Base-by-base conservation (phyloP, 495 filamentous ascomycete species). In the Tuber magnatum region DNA sequence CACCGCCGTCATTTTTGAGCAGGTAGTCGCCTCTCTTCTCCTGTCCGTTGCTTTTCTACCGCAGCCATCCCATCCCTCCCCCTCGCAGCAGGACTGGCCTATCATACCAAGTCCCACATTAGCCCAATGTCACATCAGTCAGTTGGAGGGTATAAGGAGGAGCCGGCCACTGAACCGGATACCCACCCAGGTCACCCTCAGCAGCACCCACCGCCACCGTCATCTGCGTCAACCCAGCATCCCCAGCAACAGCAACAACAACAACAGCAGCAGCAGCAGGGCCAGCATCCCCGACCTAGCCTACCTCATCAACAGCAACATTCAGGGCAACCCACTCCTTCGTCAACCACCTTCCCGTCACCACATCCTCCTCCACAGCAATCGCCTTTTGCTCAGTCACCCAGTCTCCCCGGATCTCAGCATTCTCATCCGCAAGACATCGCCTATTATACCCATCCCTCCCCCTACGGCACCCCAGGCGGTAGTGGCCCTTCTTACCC, bases 401-500 rank as follows among this genome's bases (percentile, higher is more conserved):
- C 81, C 28, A 75, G 56, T 44, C 84, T 83, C 69, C 85, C 87
- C 68, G 82, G 81, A n/a, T 88, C 88, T 74, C 87, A 88, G 28
- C 82, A 84, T 78, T 85, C 84, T 76, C 87, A 89, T 76, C 78
- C 88, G 68, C 90, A 90, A 84, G 92, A 94, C 69, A 80, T 85
- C 84, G 77, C 87, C n/a, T 93, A 93, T 83, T 94, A 92, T 86
- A 82, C 89, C 74, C 90, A 93, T 82, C 88, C 88, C 68, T 89
- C 88, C 80, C 87, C 91, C 38, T 94, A 94, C 85, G 90, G 91
- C 82, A 90, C 92, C 35, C 81, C 87, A 88, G 74, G 88, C 87
- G 84, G 88, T 89, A 51, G 88, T 90, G 40, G 89, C 88, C 81
- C 89, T 89, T 77, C 78, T 83, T 94, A 93, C 82, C 89, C 91